Base-by-base conservation (phyloP, 148 eudicot genomes). In the Rhododendron ovatum region DNA sequence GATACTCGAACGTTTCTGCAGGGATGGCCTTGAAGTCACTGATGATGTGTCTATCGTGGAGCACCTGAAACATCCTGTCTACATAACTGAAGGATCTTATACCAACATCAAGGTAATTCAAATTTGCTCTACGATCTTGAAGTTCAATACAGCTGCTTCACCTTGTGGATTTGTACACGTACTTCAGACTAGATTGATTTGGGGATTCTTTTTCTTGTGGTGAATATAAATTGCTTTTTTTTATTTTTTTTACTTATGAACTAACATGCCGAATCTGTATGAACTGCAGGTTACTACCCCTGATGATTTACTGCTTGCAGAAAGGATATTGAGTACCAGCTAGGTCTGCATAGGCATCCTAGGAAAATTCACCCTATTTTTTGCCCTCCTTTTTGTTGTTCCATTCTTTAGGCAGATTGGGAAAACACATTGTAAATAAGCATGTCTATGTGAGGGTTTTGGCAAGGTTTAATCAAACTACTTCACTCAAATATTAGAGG, bases 1-100 rank as follows among this genome's bases (percentile, higher is more conserved):
- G 2, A 35, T 18, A 30, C 33, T 33, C 2, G 3, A 55, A 14
- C 9, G 0, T 65, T 47, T 80, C 47, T 41, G 57, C 86, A 87
- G 99, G 83, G 93, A 94, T 87, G 91, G 91, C 69, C 95, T 95
- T 41, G 98, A 97, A 89, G 99, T 97, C 81, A 97, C 98, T 0
- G 99, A 97, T 86, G 99, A 97, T 90, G 99, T 97, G 37, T 97
- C 99, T 6, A 93, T 97, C 79, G 99, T 97, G 88, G 99, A 97
- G 91, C 95, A 97, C 90, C 98, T 97, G 65, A 91, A 92, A 69
- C 96, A 94, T 88, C 98, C 98, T 24, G 99, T 97, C 26, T 93
- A 90, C 90, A 93, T 97, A 78, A 97, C 99, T 8, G 96, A 95
- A 90, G 98, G 99, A 81, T 93, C 96, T 82, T 97, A 97, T 88